Evolutionary conservation across 2,329 filamentous ascomycete species (phyloP).

Genomic region (Stagonosporopsis chrysanthemi): DNA sequence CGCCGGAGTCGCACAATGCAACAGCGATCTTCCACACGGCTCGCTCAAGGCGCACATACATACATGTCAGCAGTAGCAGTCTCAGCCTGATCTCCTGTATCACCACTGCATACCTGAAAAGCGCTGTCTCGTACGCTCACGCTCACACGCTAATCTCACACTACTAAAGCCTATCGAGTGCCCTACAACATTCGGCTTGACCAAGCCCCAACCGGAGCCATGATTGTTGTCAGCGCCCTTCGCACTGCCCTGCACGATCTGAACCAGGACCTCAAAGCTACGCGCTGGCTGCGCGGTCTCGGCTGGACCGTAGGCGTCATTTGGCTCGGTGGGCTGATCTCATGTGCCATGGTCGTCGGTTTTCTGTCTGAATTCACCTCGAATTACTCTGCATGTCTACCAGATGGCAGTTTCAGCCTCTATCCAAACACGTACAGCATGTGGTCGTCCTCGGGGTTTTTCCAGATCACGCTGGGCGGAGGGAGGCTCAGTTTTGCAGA

Average conservation of each 20-base stretch:
- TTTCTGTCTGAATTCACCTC: neutral
- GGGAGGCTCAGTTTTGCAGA: constrained; percentile 22
- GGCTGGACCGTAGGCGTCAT: neutral
- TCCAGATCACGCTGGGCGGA: constrained; percentile 25
- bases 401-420: constrained; percentile 12
- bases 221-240: no score
- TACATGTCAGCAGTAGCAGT: no score
- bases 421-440: constrained; percentile 13
- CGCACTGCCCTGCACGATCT: neutral
- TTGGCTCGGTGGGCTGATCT: neutral
- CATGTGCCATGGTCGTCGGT: neutral
- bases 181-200: no score
- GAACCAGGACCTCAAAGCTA: neutral
- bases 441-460: constrained; percentile 24
- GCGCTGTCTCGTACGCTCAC: no score
- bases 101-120: no score
- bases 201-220: no score
- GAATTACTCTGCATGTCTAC: neutral
- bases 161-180: no score
- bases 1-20: no score
- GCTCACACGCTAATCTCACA: no score
- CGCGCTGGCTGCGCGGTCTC: neutral
- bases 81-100: no score
- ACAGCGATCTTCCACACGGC: no score
- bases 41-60: no score